Conservation (phyloP, 176 grass and related monocot genomes). For the maize (Zea mays) region Zm-B73-REFERENCE-NAM-5.0 NC_050098.1:212381001-212381500, state of each 20-base stretch:
- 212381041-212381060: too few species aligned
- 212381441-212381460: conserved; percentile 79
- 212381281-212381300: conserved; percentile 89
- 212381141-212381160: neutral
- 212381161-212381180: conserved; percentile 19
- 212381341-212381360: conserved; percentile 80
- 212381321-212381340: conserved; percentile 77
- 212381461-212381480: conserved; percentile 79
- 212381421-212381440: conserved; percentile 76
- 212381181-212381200: neutral
- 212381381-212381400: conserved; percentile 74
- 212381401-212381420: conserved; percentile 85
- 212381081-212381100: too few species aligned
- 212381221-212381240: conserved; percentile 31
- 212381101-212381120: neutral
- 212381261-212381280: conserved; percentile 19
- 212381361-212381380: conserved; percentile 70
- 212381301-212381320: conserved; percentile 78
- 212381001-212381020: too few species aligned
- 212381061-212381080: too few species aligned
- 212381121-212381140: neutral
- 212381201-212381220: neutral
- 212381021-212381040: too few species aligned
- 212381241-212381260: neutral
- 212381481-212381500: conserved; percentile 92